A percentile compares a stretch with the other conserved stretches of the same genome.
Conservation (phyloP, 805 yeast genomes). For the Nakazawaea wyomingensis region DNA sequence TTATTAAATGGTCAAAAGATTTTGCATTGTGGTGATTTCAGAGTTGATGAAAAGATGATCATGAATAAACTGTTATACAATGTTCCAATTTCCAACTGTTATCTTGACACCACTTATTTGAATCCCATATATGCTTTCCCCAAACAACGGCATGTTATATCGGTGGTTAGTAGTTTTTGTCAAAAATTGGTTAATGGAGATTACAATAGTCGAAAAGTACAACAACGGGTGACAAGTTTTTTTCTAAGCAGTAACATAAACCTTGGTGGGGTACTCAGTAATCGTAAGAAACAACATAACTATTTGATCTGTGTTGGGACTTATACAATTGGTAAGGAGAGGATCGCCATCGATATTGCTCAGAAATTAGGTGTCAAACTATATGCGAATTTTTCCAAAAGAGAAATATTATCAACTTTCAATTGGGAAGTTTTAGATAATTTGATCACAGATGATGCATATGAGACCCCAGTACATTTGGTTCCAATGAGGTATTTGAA, state of each 20-base stretch:
- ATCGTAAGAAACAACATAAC: constrained; percentile 23
- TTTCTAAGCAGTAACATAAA: constrained; percentile 16
- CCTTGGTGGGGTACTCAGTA: too few relatives aligned
- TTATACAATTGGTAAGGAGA: constrained; percentile 90
- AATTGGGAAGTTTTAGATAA: constrained; percentile 37
- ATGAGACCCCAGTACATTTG: constrained; percentile 58
- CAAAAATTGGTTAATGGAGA: constrained; percentile 30
- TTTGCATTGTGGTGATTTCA: constrained; percentile 91
- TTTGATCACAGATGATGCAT: constrained; percentile 40
- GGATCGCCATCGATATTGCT: constrained; percentile 67
- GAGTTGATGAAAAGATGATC: constrained; percentile 57
- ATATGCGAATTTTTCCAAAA: constrained; percentile 44
- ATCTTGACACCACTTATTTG: constrained; percentile 88
- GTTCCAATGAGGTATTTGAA: constrained; percentile 60
- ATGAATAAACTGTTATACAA: constrained; percentile 26
- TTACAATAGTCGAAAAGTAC: constrained; percentile 18
- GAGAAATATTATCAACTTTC: constrained; percentile 39
- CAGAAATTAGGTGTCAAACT: constrained; percentile 46
- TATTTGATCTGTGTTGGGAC: constrained; percentile 73
- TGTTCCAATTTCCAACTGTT: constrained; percentile 50
- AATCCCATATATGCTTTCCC: constrained; percentile 75
- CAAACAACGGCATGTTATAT: constrained; percentile 63
- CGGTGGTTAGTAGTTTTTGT: constrained; percentile 51
- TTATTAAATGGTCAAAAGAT: constrained; percentile 26
- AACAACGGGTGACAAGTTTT: constrained; percentile 34